A percentile compares a stretch with the other conserved stretches of the same genome.
These are phyloP conservation scores for Carallia pectinifolia DNA, from an alignment of 345 rosid species.

Conservation along the genomic window DNA sequence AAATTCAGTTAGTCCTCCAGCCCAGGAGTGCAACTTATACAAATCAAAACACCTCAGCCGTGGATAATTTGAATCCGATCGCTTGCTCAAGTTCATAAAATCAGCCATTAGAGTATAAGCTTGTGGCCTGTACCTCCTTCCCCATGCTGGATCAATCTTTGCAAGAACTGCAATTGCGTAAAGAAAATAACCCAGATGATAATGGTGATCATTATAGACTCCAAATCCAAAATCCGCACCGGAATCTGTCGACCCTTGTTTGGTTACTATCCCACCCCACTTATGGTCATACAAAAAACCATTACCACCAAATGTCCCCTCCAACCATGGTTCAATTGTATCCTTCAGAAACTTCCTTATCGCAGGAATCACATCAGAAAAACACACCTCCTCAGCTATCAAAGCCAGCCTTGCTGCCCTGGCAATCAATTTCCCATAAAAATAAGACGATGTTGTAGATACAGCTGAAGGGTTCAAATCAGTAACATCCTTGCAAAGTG, in stretches of 20 bases:
- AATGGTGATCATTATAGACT: slow-evolving; percentile 74
- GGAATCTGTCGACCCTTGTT: slow-evolving; percentile 57
- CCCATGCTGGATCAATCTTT: slow-evolving; percentile 84
- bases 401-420: slow-evolving; percentile 88
- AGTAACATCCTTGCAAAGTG: slow-evolving; percentile 65
- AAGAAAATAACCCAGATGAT: slow-evolving; percentile 84
- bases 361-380: slow-evolving; percentile 59
- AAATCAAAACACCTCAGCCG: slow-evolving; percentile 87
- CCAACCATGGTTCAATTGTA: slow-evolving; percentile 81
- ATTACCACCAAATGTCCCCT: slow-evolving; percentile 67
- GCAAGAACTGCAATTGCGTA: slow-evolving; percentile 84
- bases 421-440: slow-evolving; percentile 75
- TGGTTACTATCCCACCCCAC: slow-evolving; percentile 88
- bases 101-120: slow-evolving; percentile 84
- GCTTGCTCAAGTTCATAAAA: slow-evolving; percentile 65
- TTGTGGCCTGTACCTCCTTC: slow-evolving; percentile 70
- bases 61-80: slow-evolving; percentile 52
- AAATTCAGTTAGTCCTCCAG: slow-evolving; percentile 86
- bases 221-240: slow-evolving; percentile 92
- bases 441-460: slow-evolving; percentile 62
- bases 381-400: slow-evolving; percentile 78
- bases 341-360: slow-evolving; percentile 66
- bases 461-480: slow-evolving; percentile 48
- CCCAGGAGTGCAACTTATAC: slow-evolving; percentile 95
- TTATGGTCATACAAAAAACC: slow-evolving; percentile 75